Conservation (phyloP, 1,284 basidiomycete species). For the Tremellales sp. region DNA sequence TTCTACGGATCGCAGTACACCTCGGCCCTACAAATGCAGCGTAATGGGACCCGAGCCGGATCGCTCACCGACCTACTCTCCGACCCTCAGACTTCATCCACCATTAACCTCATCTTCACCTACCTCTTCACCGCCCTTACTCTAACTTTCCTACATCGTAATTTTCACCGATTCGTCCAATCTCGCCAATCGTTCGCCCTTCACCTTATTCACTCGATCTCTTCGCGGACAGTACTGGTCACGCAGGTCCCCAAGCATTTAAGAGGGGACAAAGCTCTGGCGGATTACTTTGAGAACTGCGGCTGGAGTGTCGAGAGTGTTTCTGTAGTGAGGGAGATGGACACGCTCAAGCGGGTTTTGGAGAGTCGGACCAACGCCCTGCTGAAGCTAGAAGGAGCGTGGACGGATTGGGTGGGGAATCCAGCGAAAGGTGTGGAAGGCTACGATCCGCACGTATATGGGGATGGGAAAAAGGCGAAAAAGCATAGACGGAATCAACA, state of each 20-base stretch:
- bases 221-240: slow-evolving; percentile 87
- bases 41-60: not conserved
- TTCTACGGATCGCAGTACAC: slow-evolving; percentile 44
- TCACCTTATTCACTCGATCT: slow-evolving; percentile 88
- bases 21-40: too few species aligned
- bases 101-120: slow-evolving; percentile 84
- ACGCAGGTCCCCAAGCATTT: slow-evolving; percentile 77
- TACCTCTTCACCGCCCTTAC: slow-evolving; percentile 86
- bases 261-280: slow-evolving; percentile 74
- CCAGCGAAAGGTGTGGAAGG: slow-evolving; percentile 59
- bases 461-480: slow-evolving; percentile 47
- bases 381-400: slow-evolving; percentile 71
- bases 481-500: slow-evolving; percentile 55
- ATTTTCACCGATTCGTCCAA: slow-evolving; percentile 85
- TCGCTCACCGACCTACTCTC: slow-evolving; percentile 63
- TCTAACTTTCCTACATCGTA: slow-evolving; percentile 78
- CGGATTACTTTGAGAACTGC: slow-evolving; percentile 84
- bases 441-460: slow-evolving; percentile 37
- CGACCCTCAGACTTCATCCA: slow-evolving; percentile 78
- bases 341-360: slow-evolving; percentile 65
- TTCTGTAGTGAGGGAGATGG: slow-evolving; percentile 79
- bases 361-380: slow-evolving; percentile 74
- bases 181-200: slow-evolving; percentile 88
- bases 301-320: slow-evolving; percentile 58
- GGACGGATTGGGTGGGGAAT: slow-evolving; percentile 89